Percentiles rank a stretch among this genome's conserved stretches.
phyloP scores from a whole-genome alignment of 306 rosid genomes.

The Spatholobus suberectus region DNA sequence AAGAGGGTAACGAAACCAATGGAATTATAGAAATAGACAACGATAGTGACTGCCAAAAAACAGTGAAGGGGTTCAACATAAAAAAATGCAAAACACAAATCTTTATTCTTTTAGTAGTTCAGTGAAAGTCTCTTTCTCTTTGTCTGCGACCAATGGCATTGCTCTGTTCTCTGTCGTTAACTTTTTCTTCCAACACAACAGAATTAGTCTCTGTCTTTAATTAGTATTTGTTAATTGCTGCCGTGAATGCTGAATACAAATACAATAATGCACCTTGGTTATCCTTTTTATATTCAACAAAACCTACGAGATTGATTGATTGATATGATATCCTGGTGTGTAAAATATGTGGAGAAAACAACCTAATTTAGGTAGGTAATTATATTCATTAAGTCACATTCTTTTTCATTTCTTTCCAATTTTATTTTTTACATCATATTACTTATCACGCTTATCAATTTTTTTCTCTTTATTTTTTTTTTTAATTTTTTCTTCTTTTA shows the following conservation, averaged over 20 bases:
- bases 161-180: background rate
- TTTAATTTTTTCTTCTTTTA: background rate
- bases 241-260: background rate
- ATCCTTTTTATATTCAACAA: constrained; percentile 15
- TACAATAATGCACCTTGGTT: background rate
- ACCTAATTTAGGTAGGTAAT: background rate
- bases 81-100: background rate
- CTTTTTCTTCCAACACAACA: constrained; percentile 8
- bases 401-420: background rate
- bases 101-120: constrained; percentile 10
- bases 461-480: background rate
- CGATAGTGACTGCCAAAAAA: background rate
- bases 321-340: background rate
- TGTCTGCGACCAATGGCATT: background rate
- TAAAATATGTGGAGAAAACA: background rate
- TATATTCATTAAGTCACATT: background rate
- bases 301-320: background rate
- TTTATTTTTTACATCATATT: background rate
- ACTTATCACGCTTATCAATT: background rate
- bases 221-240: background rate
- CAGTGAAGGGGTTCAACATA: background rate
- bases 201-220: background rate
- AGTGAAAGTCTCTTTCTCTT: background rate
- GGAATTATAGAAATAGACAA: background rate
- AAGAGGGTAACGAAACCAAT: background rate